Base-by-base conservation (phyloP, 1,284 basidiomycete genomes). In the Apiotrichum porosum region DNA sequence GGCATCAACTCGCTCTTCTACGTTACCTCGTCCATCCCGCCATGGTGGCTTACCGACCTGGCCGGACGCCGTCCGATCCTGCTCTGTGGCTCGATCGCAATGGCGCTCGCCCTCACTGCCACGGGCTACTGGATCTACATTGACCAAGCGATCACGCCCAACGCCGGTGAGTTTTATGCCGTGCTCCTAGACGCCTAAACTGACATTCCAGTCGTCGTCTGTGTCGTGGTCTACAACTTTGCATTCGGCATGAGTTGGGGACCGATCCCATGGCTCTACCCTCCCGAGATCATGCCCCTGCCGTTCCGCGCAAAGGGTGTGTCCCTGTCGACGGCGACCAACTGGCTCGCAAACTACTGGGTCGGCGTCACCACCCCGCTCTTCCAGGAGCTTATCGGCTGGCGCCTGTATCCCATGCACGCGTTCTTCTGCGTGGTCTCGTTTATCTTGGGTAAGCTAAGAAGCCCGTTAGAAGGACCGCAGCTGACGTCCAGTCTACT, bases 321-420 rank as follows among this genome's bases (percentile, higher is more conserved):
- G 14, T 93, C 88, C 8, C 65, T 95, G 18, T 94, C 90, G 0
- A 95, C 92, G 1, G 88, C 88, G 10, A 84, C 81, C 63, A 83
- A 83, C 54, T 83, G 88, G 88, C 81, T 84, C 13, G 91, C 49
- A 61, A 72, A 72, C 52, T 74, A 71, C 52, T 72, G 66, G 58
- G 90, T 97, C 37, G 93, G 93, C 19, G 86, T 90, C 69, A 79
- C 83, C 35, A 97, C 93, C 0, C 93, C 93, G 1, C 79, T 85
- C 39, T 76, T 97, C 41, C 91, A 97, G 74, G 89, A 94, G 56
- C 74, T 80, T 32, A 97, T 98, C 59, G 80, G 81, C 28, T 98
- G 94, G 93, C 80, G 88, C 43, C 74, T 97, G 44, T 97, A 97
- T 73, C 88, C 89, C 0, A 92, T 98, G 87, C 91, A 95, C 61